These are phyloP conservation scores for Blastocystis sp. DNA, from an alignment of 352 stramenopile species.

Conservation along the genomic window DNA sequence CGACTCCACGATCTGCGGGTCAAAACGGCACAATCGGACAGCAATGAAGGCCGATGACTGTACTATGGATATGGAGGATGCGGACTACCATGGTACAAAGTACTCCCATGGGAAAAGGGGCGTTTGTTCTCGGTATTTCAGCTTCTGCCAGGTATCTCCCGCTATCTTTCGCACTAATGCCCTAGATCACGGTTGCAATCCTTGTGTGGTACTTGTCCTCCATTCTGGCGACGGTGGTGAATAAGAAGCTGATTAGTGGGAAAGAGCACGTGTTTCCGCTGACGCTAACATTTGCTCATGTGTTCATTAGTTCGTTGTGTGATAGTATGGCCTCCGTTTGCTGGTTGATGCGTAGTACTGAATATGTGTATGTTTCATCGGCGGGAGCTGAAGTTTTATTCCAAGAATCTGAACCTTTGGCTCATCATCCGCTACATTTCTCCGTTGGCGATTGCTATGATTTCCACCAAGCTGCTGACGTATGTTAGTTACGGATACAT, in stretches of 20 bases:
- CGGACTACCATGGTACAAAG: not conserved
- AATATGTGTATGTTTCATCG: conserved; percentile 52
- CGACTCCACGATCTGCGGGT: not conserved
- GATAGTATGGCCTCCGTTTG: not conserved
- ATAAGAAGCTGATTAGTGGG: not conserved
- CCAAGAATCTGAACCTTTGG: not conserved
- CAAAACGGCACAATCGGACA: not conserved
- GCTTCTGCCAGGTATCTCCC: not conserved
- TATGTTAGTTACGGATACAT: conserved; percentile 63
- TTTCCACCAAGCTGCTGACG: conserved; percentile 58
- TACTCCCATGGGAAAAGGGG: not conserved
- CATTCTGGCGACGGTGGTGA: conserved; percentile 22
- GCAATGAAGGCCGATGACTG: not conserved
- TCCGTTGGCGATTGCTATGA: conserved; percentile 52
- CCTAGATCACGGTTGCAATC: not conserved
- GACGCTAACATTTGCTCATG: conserved; percentile 34
- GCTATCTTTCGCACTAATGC: not conserved
- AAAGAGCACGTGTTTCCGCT: not conserved
- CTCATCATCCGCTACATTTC: conserved; percentile 21
- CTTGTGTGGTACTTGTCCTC: conserved; percentile 8
- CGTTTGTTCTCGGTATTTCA: not conserved
- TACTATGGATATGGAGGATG: not conserved
- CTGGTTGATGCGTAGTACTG: conserved; percentile 9
- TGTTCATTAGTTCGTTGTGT: conserved; percentile 17
- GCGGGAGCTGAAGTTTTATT: conserved; percentile 33